Base-by-base conservation (phyloP, 2,329 filamentous ascomycete genomes). In the Ophiostoma ips region DNA sequence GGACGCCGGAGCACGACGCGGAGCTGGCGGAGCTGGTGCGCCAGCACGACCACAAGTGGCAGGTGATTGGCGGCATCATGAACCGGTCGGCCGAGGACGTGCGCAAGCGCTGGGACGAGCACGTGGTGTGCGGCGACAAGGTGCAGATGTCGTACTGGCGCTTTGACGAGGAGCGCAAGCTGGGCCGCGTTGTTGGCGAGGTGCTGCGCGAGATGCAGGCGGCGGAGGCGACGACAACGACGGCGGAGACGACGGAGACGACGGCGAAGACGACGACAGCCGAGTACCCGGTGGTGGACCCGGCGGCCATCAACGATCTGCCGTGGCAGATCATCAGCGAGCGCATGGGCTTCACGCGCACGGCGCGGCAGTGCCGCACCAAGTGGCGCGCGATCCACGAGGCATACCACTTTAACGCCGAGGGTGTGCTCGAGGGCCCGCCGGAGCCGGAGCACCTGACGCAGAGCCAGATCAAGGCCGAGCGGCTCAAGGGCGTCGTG, bases 21-120 rank as follows among this genome's bases (percentile, higher is more conserved):
- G 67, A 73, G 51, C 63, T 85, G 7, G 64, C 59, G 5, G 55
- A 65, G 1, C 61, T 76, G 6, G 68, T 73, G 47, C 64, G 70
- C 3, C 54, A 63, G n/a, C 62, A 74, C 46, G 70, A 71, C 1
- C 71, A 68, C 15, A 75, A 77, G 52, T 88, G 83, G 79, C 71
- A 71, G 11, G 56, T 69, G 28, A 83, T 88, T 55, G 77, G 72
- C 0, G 66, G 70, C n/a, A 56, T 76, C 19, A 72, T 85, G 55
- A 79, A 79, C 54, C 78, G 84, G 6, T 73, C 79, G 36, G 70
- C 75, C 0, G 75, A 79, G 53, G 82, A 87, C 59, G 71, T 81
- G 48, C 75, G 82, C 47, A 83, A 87, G 60, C 77, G 83, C 3
- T 85, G 81, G 68, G 72, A 79, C 36, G 83, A 86, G 57, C 79